A percentile compares a stretch with the other conserved stretches of the same genome.
Evolutionary conservation across 805 yeast species (phyloP).

Genomic region (Yarrowia sp.): DNA sequence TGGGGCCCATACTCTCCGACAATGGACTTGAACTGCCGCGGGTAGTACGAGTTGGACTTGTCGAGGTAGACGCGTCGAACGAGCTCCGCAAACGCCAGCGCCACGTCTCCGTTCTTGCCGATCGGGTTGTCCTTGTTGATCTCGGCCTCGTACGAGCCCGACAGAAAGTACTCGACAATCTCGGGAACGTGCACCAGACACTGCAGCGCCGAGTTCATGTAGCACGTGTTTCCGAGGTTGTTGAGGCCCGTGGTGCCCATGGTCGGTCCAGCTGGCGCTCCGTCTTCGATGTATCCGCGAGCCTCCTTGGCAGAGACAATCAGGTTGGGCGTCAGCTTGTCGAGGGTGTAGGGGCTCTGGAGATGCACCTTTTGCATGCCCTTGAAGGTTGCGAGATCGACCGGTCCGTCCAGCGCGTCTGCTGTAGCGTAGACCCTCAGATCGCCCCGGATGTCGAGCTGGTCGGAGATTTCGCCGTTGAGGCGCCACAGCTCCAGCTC

Average conservation of each 20-base stretch:
- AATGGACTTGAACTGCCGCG: conserved; percentile 72
- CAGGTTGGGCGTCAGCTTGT: background rate
- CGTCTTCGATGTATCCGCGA: conserved; percentile 12
- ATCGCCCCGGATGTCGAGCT: conserved; percentile 5
- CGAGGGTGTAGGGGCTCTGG: background rate
- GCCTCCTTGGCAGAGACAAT: background rate
- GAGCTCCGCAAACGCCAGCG: conserved; percentile 67
- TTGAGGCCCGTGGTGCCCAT: conserved; percentile 59
- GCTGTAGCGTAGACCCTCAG: background rate
- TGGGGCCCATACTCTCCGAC: conserved; percentile 75
- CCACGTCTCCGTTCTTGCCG: conserved; percentile 81
- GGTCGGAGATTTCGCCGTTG: background rate
- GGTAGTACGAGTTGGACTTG: conserved; percentile 46
- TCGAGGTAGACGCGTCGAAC: conserved; percentile 56
- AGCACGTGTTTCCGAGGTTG: conserved; percentile 87
- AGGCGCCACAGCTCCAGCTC: background rate
- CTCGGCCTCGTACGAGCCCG: conserved; percentile 58
- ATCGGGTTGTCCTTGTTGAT: conserved; percentile 76
- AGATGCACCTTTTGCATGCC: background rate
- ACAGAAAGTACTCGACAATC: conserved; percentile 68
- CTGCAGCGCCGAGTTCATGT: conserved; percentile 92
- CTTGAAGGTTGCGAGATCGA: conserved; percentile 12
- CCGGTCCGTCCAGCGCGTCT: background rate
- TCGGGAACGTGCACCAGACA: conserved; percentile 82
- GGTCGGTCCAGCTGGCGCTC: background rate